phyloP scores from a whole-genome alignment of 169 alveolate genomes.

The Cryptosporidium tyzzeri region DNA sequence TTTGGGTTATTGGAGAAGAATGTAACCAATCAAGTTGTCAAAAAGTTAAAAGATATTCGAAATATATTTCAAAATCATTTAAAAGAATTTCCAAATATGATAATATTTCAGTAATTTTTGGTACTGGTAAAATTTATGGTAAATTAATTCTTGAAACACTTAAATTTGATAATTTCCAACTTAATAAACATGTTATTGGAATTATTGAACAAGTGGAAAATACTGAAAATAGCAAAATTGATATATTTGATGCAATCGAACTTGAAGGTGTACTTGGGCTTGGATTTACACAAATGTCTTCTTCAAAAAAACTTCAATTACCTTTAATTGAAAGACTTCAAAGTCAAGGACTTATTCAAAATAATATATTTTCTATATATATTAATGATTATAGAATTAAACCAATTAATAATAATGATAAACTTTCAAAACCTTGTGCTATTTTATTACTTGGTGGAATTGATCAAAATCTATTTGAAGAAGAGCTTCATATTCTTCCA shows the following conservation, averaged over 20 bases:
- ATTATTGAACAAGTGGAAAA: conserved; percentile 83
- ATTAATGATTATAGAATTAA: conserved; percentile 76
- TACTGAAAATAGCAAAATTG: conserved; percentile 73
- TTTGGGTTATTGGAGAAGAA: conserved; percentile 85
- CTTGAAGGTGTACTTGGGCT: conserved; percentile 91
- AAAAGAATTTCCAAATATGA: conserved; percentile 78
- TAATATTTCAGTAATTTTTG: conserved; percentile 86
- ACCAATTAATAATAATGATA: conserved; percentile 10
- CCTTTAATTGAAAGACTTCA: conserved; percentile 87
- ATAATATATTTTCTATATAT: conserved; percentile 87
- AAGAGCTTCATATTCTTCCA: conserved; percentile 86
- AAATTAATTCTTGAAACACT: conserved; percentile 84
- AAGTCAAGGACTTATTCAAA: conserved; percentile 78
- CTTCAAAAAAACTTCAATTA: conserved; percentile 81
- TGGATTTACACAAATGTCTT: conserved; percentile 89
- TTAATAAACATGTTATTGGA: conserved; percentile 86
- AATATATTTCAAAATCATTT: conserved; percentile 80
- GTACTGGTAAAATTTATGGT: conserved; percentile 90
- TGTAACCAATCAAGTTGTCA: conserved; percentile 83
- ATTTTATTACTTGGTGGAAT: conserved; percentile 88
- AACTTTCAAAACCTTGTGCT: conserved; percentile 80
- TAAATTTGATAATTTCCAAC: conserved; percentile 82
- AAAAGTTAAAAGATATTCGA: conserved; percentile 77
- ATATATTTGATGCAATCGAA: conserved; percentile 82
- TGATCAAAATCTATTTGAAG: conserved; percentile 83